A percentile compares a stretch with the other conserved stretches of the same genome.
Conservation (phyloP, 768 basidiomycete species). For the Glaciozyma antarctica region DNA sequence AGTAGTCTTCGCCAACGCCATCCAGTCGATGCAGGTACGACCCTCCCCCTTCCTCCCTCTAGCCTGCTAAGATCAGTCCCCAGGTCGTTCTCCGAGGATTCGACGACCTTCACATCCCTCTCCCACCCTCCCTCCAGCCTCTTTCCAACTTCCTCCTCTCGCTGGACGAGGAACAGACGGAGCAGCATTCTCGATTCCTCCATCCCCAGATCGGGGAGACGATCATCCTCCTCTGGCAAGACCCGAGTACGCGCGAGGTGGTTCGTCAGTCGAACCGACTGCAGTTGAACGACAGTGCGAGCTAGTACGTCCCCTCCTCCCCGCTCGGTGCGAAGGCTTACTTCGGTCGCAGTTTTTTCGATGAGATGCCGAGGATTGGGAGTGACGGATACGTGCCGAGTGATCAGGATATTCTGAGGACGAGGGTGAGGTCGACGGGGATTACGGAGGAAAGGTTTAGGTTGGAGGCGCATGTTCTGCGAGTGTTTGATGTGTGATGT, state of each 20-base stretch:
- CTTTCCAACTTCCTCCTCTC: constrained; percentile 5
- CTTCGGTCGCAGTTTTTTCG: not conserved
- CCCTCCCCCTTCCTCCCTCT: not conserved
- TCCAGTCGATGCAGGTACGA: constrained; percentile 72
- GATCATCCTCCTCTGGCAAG: constrained; percentile 9
- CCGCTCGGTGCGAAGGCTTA: not conserved
- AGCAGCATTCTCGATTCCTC: not conserved
- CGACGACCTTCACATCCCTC: not conserved
- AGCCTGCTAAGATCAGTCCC: not conserved
- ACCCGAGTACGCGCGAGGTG: not conserved
- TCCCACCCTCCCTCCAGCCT: not conserved
- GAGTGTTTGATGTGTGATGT: constrained; percentile 78
- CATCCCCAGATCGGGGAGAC: constrained; percentile 3
- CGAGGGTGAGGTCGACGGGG: constrained; percentile 90
- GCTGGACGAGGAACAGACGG: constrained; percentile 1
- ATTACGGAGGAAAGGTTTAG: constrained; percentile 95
- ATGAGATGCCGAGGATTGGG: not conserved
- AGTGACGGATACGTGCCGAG: constrained; percentile 59
- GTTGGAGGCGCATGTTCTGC: constrained; percentile 48
- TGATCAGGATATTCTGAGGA: constrained; percentile 88
- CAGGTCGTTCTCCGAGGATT: constrained; percentile 18
- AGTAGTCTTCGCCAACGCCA: constrained; percentile 82
- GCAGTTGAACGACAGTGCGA: constrained; percentile 22
- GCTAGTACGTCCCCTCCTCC: constrained; percentile 4
- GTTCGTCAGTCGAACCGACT: not conserved